Evolutionary conservation across 495 filamentous ascomycete genomes (phyloP), one percentile per base, ranked within the genome.

Genomic region (Aspergillus diversus): DNA sequence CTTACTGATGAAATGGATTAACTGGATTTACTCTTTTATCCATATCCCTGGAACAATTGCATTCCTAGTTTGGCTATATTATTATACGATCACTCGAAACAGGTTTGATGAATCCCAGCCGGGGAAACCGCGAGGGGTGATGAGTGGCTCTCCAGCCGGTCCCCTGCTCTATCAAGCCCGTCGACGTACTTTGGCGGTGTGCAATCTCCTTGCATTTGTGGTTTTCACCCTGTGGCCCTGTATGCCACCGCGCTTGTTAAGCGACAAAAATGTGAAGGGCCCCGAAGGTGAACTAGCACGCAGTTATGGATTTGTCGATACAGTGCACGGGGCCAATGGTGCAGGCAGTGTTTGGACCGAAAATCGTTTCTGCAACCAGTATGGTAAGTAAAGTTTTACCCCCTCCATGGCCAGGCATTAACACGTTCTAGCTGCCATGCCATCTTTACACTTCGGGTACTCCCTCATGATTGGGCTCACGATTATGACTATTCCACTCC

Each of bases 31-130:
- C 69, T 91, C 88, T 2, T 92, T 92, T 66, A 91, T 93, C 65
- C 90, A 93, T 72, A 92, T 93, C 59, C 90, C 90, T 0, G 90
- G 89, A 13, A 92, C 90, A 4, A 91, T 91, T 55, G 81, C 83
- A 11, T 90, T 88, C 69, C 78, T 90, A 31, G 83, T 88, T 60
- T 85, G 83, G 71, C 78, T 91, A 6, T 90, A 86, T 71, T 87
- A 90, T 72, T 85, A 85, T 65, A 90, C 87, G 35, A 87, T 82
- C 52, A 81, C 83, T 27, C 77, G 66, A 65, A 83, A 77, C 63
- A 64, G 75, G 8, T 70, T 71, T 50, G 69, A 75, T 56, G 73
- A 80, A 46, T 59, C 69, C 27, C 80, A 78, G 33, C 58, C 66
- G 0, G 77, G 75, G 39, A 78, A 77, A 51, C 68, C 72, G 17